These are phyloP conservation scores for Chaetoscypha palmicola DNA, from an alignment of 2,329 filamentous ascomycete species.

Conservation along the genomic window DNA sequence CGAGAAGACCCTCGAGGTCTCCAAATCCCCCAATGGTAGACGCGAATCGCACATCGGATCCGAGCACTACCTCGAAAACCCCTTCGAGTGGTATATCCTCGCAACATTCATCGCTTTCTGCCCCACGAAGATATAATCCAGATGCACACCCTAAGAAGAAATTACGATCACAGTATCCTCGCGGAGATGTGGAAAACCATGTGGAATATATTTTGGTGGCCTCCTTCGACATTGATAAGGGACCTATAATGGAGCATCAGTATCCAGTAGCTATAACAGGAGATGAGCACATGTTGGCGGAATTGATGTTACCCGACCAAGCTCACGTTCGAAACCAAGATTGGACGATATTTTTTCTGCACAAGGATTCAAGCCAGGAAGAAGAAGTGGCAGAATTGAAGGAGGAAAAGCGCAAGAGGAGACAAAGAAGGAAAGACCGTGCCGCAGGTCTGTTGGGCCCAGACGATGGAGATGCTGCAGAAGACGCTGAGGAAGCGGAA, in stretches of 20 bases:
- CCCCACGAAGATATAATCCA: constrained; percentile 43
- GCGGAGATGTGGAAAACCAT: constrained; percentile 76
- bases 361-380: constrained; percentile 82
- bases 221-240: constrained; percentile 93
- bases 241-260: constrained; percentile 97
- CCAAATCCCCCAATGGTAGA: constrained; percentile 44
- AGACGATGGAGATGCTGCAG: constrained; percentile 37
- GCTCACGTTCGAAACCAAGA: constrained; percentile 91
- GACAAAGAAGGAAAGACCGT: constrained; percentile 45
- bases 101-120: constrained; percentile 54
- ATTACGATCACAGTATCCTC: constrained; percentile 68
- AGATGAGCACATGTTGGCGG: constrained; percentile 95
- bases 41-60: constrained; percentile 50
- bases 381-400: constrained; percentile 71
- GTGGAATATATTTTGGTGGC: constrained; percentile 98
- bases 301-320: constrained; percentile 97
- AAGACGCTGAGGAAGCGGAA: constrained; percentile 41
- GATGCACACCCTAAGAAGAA: constrained; percentile 46
- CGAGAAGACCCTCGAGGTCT: constrained; percentile 46
- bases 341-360: constrained; percentile 98
- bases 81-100: constrained; percentile 50
- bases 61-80: constrained; percentile 53
- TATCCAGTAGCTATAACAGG: constrained; percentile 92
- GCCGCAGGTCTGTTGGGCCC: constrained; percentile 40
- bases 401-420: constrained; percentile 43